Base-by-base conservation (phyloP, 495 filamentous ascomycete species). In the Hypomontagnella submonticulosa region DNA sequence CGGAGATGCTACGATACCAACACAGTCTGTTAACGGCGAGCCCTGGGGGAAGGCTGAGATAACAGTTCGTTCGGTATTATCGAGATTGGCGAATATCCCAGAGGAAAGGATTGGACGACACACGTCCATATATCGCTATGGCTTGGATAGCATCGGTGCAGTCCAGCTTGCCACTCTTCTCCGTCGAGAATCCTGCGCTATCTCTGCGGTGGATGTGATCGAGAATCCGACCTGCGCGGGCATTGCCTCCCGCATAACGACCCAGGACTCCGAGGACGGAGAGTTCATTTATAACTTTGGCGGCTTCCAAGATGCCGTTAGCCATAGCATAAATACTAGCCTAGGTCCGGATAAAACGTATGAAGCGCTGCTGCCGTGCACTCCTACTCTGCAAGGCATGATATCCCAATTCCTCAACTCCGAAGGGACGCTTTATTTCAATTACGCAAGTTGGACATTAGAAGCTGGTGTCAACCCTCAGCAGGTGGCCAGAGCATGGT, bases 71-170 rank as follows among this genome's bases (percentile, higher is more conserved):
- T 75, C 80, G 0, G 79, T 86, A 5, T 73, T 95, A 33, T 80
- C 85, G 1, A 70, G 72, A 18, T 79, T 93, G 32, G 83, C 87
- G 3, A 73, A 77, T 9, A 55, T 75, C 3, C 76, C 87, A 0
- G 64, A 79, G 9, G 73, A 83, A 3, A 78, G 81, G 15, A 90
- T 97, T 20, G 71, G 73, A 2, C 82, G 82, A 11, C 67, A 76
- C 5, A 84, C 86, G 1, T 90, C 87, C 20, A 92, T 97, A 19
- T 96, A 93, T 70, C 85, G 88, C 62, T 84, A 97, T 20, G 93
- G 94, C 1, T 79, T 97, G 41, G 93, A 98, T 74, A 96, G 92
- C 55, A 92, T 98, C 63, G 90, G 86, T 36, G 90, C 92, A 0
- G 92, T 96, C 56, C 89, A 92, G 57, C 80, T 93, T 33, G 89